Base-by-base conservation (phyloP, 331 rosid species). In the Acacia pycnantha region DNA sequence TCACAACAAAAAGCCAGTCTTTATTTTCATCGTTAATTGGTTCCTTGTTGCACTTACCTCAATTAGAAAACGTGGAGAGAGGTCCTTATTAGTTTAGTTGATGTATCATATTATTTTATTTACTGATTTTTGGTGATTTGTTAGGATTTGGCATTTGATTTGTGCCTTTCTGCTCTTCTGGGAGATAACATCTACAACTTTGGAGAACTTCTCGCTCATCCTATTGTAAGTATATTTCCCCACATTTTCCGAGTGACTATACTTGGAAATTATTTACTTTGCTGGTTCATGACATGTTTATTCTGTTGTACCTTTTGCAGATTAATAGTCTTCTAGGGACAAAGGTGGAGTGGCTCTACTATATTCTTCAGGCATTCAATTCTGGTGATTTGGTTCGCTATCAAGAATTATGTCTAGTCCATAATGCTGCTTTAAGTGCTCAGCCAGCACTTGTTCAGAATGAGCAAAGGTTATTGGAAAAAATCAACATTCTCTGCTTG, bases 311-410 rank as follows among this genome's bases (percentile, higher is more conserved):
- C 58, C 65, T 81, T 85, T 0, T 66, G 78, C 90, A 97, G 99
- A 91, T 97, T 43, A 94, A 94, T 88, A 90, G 93, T 82, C 95
- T 97, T 83, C 81, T 88, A 1, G 97, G 94, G 84, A 91, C 98
- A 80, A 94, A 97, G 91, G 99, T 97, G 77, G 98, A 97, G 89
- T 97, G 99, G 99, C 99, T 97, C 65, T 97, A 94, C 93, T 94
- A 92, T 75, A 97, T 97, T 77, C 90, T 97, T 82, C 92, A 97
- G 91, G 98, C 97, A 21, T 97, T 97, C 85, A 97, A 97, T 88
- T 82, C 94, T 79, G 99, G 99, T 62, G 97, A 97, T 88, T 88
- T 97, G 85, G 92, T 84, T 64, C 84, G 97, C 75, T 97, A 97
- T 89, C 98, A 97, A 90, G 98, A 97, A 83, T 78, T 94, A 68